These are phyloP conservation scores for Delitschia confertaspora DNA, from an alignment of 495 filamentous ascomycete species.

Conservation along the genomic window DNA sequence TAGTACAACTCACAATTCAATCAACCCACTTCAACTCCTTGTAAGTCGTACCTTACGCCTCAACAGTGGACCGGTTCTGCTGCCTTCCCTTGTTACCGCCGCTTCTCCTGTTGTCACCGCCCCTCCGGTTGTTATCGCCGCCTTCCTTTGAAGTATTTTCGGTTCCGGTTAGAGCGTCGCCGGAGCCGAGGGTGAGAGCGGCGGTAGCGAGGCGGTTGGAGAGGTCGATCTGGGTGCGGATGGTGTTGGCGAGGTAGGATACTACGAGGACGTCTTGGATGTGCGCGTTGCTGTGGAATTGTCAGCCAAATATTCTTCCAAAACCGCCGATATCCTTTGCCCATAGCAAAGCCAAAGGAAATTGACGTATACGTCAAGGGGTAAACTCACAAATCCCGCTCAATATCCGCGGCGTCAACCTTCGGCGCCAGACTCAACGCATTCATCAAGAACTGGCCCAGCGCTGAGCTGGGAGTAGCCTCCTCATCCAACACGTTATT, in stretches of 20 bases:
- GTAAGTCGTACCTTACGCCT: no score
- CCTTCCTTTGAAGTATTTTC: constrained; percentile 8
- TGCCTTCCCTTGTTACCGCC: constrained; percentile 13
- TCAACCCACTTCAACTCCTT: no score
- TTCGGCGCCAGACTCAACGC: constrained; percentile 86
- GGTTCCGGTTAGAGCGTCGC: constrained; percentile 21
- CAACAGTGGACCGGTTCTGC: no score
- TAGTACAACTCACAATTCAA: no score
- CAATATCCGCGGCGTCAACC: constrained; percentile 79
- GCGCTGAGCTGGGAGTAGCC: constrained; percentile 62
- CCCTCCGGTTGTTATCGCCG: constrained; percentile 15
- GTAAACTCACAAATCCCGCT: constrained; percentile 73
- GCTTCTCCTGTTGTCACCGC: constrained; percentile 8
- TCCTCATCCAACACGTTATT: constrained; percentile 67
- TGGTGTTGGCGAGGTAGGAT: constrained; percentile 94
- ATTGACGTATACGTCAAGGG: constrained; percentile 1
- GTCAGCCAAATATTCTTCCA: constrained; percentile 9
- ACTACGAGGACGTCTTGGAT: constrained; percentile 97
- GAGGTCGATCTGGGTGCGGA: constrained; percentile 97
- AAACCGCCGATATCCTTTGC: no score
- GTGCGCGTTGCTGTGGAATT: constrained; percentile 76
- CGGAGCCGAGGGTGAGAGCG: constrained; percentile 50
- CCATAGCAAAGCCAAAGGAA: no score
- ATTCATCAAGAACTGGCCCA: constrained; percentile 92
- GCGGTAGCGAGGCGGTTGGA: constrained; percentile 88